Percentiles rank a stretch among this genome's conserved stretches.
These are phyloP conservation scores for Neovahlkampfia damariscottae DNA, from an alignment of 78 protist genomes.

Conservation along the genomic window DNA sequence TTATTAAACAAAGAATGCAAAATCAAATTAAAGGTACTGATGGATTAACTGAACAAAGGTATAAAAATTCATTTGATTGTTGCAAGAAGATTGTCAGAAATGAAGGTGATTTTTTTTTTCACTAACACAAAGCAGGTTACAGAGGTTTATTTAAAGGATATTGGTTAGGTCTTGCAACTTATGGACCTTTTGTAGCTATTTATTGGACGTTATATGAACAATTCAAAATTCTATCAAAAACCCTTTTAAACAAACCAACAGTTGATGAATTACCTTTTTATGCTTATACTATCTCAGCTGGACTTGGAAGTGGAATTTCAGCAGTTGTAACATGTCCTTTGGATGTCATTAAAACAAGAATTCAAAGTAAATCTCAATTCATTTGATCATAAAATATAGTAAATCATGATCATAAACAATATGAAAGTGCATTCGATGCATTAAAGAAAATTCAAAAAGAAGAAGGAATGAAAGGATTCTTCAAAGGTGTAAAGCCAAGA, in stretches of 20 bases:
- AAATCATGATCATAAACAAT: too few relatives aligned
- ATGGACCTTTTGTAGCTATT: not conserved
- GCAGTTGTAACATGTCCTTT: not conserved
- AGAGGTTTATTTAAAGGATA: not conserved
- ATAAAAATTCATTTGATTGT: too few relatives aligned
- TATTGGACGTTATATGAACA: not conserved
- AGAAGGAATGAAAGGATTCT: not conserved
- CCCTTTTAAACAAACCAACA: not conserved
- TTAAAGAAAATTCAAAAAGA: not conserved
- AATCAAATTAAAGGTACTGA: not conserved
- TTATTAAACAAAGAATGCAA: not conserved
- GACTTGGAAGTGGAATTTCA: not conserved
- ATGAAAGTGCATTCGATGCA: not conserved
- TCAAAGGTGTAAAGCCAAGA: not conserved
- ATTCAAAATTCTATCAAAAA: not conserved
- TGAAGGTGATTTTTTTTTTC: too few relatives aligned
- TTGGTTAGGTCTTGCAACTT: not conserved
- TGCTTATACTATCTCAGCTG: not conserved
- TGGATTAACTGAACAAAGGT: too few relatives aligned
- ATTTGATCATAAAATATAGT: too few relatives aligned
- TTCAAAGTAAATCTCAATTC: not conserved
- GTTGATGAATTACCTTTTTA: not conserved
- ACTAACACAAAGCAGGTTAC: too few relatives aligned
- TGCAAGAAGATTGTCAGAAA: too few relatives aligned
- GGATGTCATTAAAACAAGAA: not conserved